Percentiles rank a stretch among this genome's conserved stretches.
Evolutionary conservation across 139 green algal genomes (phyloP).

Genomic region (Marvania coccoides): DNA sequence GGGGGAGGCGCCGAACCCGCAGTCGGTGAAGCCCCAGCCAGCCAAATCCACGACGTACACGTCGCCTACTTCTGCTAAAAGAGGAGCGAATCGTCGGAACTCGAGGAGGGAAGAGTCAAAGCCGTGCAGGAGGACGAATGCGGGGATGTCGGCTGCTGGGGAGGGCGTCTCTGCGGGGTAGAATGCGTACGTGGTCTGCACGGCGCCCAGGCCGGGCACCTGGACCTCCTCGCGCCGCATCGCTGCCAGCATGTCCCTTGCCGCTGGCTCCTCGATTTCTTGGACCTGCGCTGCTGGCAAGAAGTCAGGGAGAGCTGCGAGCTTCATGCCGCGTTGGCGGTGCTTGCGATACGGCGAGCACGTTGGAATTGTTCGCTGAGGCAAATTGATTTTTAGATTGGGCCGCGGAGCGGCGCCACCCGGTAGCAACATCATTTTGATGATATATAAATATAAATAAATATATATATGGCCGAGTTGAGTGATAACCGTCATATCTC

Average conservation of each 20-base stretch:
- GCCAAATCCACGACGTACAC: slow-evolving; percentile 76
- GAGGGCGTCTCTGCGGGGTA: not conserved
- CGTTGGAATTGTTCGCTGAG: too few species aligned
- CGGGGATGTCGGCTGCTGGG: slow-evolving; percentile 18
- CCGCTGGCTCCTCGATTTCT: slow-evolving; percentile 23
- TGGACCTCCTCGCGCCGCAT: slow-evolving; percentile 13
- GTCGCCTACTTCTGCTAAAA: slow-evolving; percentile 40
- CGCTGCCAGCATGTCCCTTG: slow-evolving; percentile 19
- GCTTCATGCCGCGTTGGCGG: too few species aligned
- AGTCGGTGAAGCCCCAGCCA: slow-evolving; percentile 44
- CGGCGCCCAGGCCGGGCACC: slow-evolving; percentile 14
- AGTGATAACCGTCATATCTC: too few species aligned
- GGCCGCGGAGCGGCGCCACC: too few species aligned
- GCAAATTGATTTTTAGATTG: too few species aligned
- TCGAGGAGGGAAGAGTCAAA: slow-evolving; percentile 83
- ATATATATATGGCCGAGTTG: too few species aligned
- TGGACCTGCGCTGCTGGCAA: not conserved
- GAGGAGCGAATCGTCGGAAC: slow-evolving; percentile 71
- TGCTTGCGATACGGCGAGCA: too few species aligned
- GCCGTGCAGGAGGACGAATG: slow-evolving; percentile 80
- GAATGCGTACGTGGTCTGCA: slow-evolving; percentile 31
- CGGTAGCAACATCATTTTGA: too few species aligned
- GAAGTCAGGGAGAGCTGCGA: not conserved
- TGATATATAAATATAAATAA: too few species aligned
- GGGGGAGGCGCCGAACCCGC: slow-evolving; percentile 6